Base-by-base conservation (phyloP, 1,284 basidiomycete species). In the Cryptococcus jaspeensis region DNA sequence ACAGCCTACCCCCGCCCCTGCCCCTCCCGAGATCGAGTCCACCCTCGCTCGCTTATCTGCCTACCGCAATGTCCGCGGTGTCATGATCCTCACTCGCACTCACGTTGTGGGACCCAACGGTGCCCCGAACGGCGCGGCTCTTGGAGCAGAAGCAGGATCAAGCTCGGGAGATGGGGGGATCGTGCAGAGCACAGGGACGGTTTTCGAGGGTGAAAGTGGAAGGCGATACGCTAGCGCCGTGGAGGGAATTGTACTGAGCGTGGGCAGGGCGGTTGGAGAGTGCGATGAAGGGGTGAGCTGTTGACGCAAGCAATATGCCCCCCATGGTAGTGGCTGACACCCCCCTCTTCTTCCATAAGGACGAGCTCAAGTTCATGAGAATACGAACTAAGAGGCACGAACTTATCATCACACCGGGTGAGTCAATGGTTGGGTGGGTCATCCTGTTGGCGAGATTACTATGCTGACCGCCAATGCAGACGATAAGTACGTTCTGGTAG, bases 321-420 rank as follows among this genome's bases (percentile, higher is more conserved):
- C 46, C 8, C 9, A 48, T 7, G 13, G 15, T 11, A 25, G 9
- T 9, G 5, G 9, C 50, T 5, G 15, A 20, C 16, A 23, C 41
- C 41, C 1, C 23, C 7, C 23, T n/a, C 35, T 43, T 37, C 47
- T 20, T 22, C 11, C 11, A 22, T 1, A 56, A 94, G 91, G 92
- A 95, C 71, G 87, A 90, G 53, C 81, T 95, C 51, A 84, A 85
- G 57, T 91, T 96, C 70, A 85, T 96, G 83, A 81, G 92, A 52
- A 92, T 96, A 76, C 84, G 93, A 47, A 95, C 92, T 51, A 90
- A 85, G 72, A 83, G 88, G 56, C 92, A 96, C 74, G 93, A 96
- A 72, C 81, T 96, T 55, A 90, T 96, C 85, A 92, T 96, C 61
- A 92, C 92, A 2, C 92, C 92, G 58, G 89, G 92, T 92, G 58